A percentile compares a stretch with the other conserved stretches of the same genome.
These are phyloP conservation scores for Aquilaria yunnanensis DNA, from an alignment of 345 rosid genomes.

Conservation along the genomic window DNA sequence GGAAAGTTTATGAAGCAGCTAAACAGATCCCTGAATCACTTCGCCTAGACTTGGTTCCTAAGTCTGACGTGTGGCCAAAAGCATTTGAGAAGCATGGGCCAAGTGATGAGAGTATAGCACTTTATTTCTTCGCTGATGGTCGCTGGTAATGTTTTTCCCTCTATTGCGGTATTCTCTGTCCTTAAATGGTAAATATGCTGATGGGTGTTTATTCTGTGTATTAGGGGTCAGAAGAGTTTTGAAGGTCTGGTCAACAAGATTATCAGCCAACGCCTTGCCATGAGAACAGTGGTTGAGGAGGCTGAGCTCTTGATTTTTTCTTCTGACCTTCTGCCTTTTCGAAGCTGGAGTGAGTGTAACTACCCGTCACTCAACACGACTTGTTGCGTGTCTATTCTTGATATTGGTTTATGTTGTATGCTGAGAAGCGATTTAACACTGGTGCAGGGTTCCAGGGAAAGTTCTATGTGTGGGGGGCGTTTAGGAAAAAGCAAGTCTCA, in stretches of 20 bases:
- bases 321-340: slow-evolving; percentile 47
- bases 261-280: slow-evolving; percentile 39
- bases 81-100: slow-evolving; percentile 44
- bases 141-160: slow-evolving; percentile 29
- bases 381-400: neutral
- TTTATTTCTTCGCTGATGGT: slow-evolving; percentile 52
- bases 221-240: slow-evolving; percentile 39
- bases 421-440: neutral
- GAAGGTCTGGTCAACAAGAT: slow-evolving; percentile 40
- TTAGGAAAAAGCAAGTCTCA: slow-evolving; percentile 36
- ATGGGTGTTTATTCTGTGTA: slow-evolving; percentile 4
- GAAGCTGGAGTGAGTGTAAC: slow-evolving; percentile 49
- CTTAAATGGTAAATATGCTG: neutral
- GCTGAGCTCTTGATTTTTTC: slow-evolving; percentile 67
- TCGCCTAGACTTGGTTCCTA: slow-evolving; percentile 43
- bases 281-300: slow-evolving; percentile 41
- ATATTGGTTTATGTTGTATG: slow-evolving; percentile 1
- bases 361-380: neutral
- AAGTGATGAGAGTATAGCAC: slow-evolving; percentile 43
- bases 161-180: slow-evolving; percentile 1
- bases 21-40: slow-evolving; percentile 33
- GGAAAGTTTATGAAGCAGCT: slow-evolving; percentile 38
- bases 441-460: slow-evolving; percentile 48
- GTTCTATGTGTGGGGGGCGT: slow-evolving; percentile 69
- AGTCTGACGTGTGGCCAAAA: slow-evolving; percentile 52